Base-by-base conservation (phyloP, 192 early-diverging fungal genomes). In the Gonapodya prolifera region DNA sequence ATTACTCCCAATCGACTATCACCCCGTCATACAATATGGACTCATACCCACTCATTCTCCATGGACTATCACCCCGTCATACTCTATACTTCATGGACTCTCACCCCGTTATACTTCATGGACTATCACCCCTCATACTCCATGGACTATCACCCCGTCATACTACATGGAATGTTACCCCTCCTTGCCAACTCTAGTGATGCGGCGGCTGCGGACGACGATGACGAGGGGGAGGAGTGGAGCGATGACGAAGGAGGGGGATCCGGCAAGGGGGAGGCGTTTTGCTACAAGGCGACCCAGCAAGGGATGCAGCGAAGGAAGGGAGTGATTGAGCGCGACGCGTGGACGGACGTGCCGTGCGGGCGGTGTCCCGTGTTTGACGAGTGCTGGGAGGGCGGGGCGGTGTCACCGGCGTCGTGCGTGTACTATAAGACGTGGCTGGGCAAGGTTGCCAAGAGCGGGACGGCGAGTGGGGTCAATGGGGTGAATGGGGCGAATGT, bases 401-500 rank as follows among this genome's bases (percentile, higher is more conserved):
- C 89, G 1, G 85, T 98, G 70, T 91, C 89, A 30, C 95, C 95
- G 2, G 79, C 82, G 45, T 90, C 86, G 33, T 96, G 95, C 84
- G 83, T 85, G 33, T 98, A 98, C 79, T 91, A 90, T 76, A 85
- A 88, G 61, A 87, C 91, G 35, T 96, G 94, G 94, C 84, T 96
- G 2, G 71, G 8, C 18, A 73, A 23, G 45, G 45, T 61, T 8
- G 45, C 8, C 8, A 16, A 16, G 45, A 61, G 45, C 8, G 8
- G 45, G 45, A 23, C 45, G 45, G 45, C 8, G 45, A 61, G 45
- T 61, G 8, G 8, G 45, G n/a, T n/a, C n/a, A n/a, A n/a, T n/a
- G n/a, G n/a, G n/a, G n/a, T n/a, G n/a, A n/a, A n/a, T n/a, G n/a
- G n/a, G n/a, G n/a, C n/a, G n/a, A n/a, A n/a, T n/a, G n/a, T n/a